phyloP scores from a whole-genome alignment of 176 grass and related monocot species.

The Triticum aestivum region DNA sequence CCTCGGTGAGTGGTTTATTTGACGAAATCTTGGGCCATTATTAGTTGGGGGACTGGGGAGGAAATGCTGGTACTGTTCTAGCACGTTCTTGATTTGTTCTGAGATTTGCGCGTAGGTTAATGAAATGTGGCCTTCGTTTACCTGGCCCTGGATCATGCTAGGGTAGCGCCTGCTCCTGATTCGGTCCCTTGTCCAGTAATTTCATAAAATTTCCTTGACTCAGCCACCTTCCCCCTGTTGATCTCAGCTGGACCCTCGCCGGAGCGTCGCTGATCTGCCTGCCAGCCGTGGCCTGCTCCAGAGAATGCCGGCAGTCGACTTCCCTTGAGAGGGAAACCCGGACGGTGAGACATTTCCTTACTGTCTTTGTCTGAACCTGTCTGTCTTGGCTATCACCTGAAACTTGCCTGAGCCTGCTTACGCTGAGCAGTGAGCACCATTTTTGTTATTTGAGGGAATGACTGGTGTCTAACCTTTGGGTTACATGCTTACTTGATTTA shows the following conservation, averaged over 20 bases:
- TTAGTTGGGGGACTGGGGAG: not conserved
- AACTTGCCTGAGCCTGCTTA: constrained; percentile 1
- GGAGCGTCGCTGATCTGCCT: not conserved
- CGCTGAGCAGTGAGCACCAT: not conserved
- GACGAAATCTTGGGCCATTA: not conserved
- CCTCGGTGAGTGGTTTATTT: constrained; percentile 2
- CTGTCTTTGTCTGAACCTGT: not conserved
- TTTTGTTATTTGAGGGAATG: not conserved
- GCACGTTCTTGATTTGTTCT: constrained; percentile 9
- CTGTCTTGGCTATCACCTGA: not conserved
- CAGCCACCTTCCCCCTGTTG: not conserved
- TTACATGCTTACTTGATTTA: not conserved
- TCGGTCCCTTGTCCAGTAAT: not conserved
- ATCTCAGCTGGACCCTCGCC: not conserved
- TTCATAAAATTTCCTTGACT: not conserved
- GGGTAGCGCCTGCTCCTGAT: constrained; percentile 21
- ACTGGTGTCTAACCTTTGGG: not conserved
- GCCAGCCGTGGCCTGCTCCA: not conserved
- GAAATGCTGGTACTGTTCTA: not conserved
- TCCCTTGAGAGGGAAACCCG: not conserved
- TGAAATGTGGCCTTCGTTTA: not conserved
- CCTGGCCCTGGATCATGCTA: not conserved
- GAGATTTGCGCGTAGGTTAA: not conserved
- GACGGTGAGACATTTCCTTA: not conserved
- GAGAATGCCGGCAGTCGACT: not conserved